Percentiles rank a stretch among this genome's conserved stretches.
phyloP scores from a whole-genome alignment of 306 rosid species.

The Argentina anserina region DNA sequence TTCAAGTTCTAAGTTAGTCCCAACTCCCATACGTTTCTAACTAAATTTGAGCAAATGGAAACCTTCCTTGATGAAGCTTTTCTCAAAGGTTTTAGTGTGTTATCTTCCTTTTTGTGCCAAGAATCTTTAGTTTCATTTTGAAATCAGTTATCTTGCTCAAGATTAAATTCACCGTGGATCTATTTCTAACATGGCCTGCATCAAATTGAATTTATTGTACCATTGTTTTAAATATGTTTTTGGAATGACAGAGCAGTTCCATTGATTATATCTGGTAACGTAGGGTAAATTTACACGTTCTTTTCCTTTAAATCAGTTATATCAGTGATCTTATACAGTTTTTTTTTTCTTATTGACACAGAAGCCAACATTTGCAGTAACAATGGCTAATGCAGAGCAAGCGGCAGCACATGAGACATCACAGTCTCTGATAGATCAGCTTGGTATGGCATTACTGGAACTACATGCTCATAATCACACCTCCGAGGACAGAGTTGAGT shows the following conservation, averaged over 20 bases:
- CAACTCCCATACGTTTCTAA: background rate
- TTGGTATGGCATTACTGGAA: constrained; percentile 47
- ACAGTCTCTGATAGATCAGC: constrained; percentile 50
- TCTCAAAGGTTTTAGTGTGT: background rate
- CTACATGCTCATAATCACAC: constrained; percentile 47
- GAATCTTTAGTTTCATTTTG: background rate
- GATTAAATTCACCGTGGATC: background rate
- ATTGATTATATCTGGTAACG: background rate
- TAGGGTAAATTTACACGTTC: background rate
- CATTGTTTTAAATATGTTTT: background rate
- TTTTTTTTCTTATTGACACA: constrained; percentile 21
- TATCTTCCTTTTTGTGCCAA: background rate
- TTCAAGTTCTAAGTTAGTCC: background rate
- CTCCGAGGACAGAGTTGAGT: constrained; percentile 47
- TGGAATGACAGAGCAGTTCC: background rate
- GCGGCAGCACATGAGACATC: constrained; percentile 22
- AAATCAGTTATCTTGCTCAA: background rate
- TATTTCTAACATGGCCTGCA: background rate
- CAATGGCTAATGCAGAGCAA: constrained; percentile 50
- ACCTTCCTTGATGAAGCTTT: background rate
- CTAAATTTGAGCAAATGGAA: background rate
- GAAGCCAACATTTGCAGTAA: constrained; percentile 20
- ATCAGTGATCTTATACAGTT: background rate
- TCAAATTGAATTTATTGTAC: background rate
- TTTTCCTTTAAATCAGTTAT: background rate